These are phyloP conservation scores for Cryptococcus neoformans DNA, from an alignment of 1,284 basidiomycete genomes.

Conservation along the genomic window DNA sequence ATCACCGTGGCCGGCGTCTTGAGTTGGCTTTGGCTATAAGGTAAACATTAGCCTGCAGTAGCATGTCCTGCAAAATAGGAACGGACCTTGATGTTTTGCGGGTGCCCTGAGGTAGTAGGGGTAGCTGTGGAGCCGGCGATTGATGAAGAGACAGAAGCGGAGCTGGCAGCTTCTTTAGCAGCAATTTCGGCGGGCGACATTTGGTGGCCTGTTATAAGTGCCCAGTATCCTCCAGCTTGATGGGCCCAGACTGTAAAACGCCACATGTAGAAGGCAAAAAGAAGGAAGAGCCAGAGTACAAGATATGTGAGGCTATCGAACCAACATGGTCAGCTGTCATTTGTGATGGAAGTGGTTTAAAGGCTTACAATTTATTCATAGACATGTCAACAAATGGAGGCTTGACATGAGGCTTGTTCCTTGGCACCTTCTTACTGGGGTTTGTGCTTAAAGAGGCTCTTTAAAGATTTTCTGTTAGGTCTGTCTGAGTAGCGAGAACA, in stretches of 20 bases:
- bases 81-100: slow-evolving; percentile 10
- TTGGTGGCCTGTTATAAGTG: slow-evolving; percentile 41
- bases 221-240: slow-evolving; percentile 48
- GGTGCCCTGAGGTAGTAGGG: slow-evolving; percentile 1
- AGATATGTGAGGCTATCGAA: slow-evolving; percentile 44
- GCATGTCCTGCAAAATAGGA: background rate
- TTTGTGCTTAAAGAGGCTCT: slow-evolving; percentile 40
- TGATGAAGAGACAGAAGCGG: background rate
- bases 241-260: slow-evolving; percentile 45
- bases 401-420: slow-evolving; percentile 43
- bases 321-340: background rate
- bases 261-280: slow-evolving; percentile 47
- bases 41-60: background rate
- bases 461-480: background rate
- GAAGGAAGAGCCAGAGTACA: slow-evolving; percentile 29
- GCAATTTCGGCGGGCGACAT: slow-evolving; percentile 11
- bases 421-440: slow-evolving; percentile 33
- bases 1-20: slow-evolving; percentile 6
- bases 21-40: slow-evolving; percentile 11
- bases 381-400: slow-evolving; percentile 45
- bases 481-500: background rate
- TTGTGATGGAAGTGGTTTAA: background rate
- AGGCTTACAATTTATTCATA: slow-evolving; percentile 46
- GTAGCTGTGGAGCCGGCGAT: background rate
- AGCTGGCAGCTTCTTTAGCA: slow-evolving; percentile 11